Evolutionary conservation across 2,329 filamentous ascomycete genomes (phyloP).

Genomic region (Lanzia echinophila): DNA sequence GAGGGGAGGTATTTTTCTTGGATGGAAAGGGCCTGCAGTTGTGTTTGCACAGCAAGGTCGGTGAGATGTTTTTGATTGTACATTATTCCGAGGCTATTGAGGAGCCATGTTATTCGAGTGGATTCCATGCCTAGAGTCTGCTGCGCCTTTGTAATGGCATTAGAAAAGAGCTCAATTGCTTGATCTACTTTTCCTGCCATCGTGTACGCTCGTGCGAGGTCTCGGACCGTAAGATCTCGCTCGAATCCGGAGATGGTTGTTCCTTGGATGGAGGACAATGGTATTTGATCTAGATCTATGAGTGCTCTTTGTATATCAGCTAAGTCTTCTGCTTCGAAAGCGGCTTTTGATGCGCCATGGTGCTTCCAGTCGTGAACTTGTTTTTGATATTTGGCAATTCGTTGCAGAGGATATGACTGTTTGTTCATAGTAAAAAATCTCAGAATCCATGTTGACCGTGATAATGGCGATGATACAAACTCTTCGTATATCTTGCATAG

Average conservation of each 20-base stretch:
- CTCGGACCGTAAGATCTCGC: not conserved
- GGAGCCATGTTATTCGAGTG: slow-evolving; percentile 1
- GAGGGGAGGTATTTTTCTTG: slow-evolving; percentile 1
- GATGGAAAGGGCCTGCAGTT: not conserved
- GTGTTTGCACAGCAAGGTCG: not conserved
- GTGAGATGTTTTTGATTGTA: slow-evolving; percentile 2
- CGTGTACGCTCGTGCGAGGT: slow-evolving; percentile 6
- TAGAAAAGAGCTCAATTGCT: slow-evolving; percentile 1
- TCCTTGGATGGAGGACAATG: not conserved
- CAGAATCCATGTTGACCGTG: slow-evolving; percentile 6
- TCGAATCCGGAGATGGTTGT: slow-evolving; percentile 2
- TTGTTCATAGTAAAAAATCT: slow-evolving; percentile 1
- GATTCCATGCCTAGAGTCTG: not conserved
- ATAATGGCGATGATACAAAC: not conserved
- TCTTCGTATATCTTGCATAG: not conserved
- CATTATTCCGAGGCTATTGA: slow-evolving; percentile 8
- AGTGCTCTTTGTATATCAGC: slow-evolving; percentile 8
- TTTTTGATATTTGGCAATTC: slow-evolving; percentile 5
- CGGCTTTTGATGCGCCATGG: not conserved
- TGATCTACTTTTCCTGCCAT: slow-evolving; percentile 3
- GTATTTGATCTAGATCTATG: not conserved
- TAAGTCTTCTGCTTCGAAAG: slow-evolving; percentile 1
- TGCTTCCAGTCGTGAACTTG: not conserved
- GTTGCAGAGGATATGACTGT: slow-evolving; percentile 3
- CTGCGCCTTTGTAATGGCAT: not conserved